These are phyloP conservation scores for Solanum infundibuliforme DNA, from an alignment of 257 asterid species.

Conservation along the genomic window DNA sequence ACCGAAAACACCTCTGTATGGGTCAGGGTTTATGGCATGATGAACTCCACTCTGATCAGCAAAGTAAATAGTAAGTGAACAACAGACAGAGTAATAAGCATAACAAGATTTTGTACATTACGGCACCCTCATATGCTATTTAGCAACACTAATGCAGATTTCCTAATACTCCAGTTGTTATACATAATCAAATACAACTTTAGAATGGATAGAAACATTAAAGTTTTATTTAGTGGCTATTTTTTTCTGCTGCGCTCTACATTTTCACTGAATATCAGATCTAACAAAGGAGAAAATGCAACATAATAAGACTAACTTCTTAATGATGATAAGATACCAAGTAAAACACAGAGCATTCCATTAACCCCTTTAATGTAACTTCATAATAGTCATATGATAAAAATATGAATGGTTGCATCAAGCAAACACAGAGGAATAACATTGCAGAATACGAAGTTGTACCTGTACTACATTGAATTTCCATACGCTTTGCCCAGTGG, in stretches of 20 bases:
- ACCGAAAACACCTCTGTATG: conserved; percentile 81
- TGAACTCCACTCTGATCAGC: conserved; percentile 72
- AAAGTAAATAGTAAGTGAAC: neutral
- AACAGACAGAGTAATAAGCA: neutral
- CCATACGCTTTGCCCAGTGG: conserved; percentile 79
- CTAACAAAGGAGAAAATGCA: neutral
- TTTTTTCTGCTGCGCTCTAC: neutral
- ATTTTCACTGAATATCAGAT: neutral
- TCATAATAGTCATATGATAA: neutral
- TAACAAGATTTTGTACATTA: neutral
- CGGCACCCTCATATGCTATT: neutral
- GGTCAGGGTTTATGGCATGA: conserved; percentile 86
- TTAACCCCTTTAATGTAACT: neutral
- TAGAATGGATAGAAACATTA: neutral
- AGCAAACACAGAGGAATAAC: neutral
- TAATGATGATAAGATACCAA: neutral
- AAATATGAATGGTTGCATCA: neutral
- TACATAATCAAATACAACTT: neutral
- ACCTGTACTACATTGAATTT: conserved; percentile 94
- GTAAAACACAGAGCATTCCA: neutral
- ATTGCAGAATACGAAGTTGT: neutral
- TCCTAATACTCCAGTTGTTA: neutral
- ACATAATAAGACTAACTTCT: neutral
- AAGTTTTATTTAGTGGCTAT: neutral
- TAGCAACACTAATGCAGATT: neutral